Percentiles rank a stretch among this genome's conserved stretches.
These are phyloP conservation scores for Fusarium kyushuense DNA, from an alignment of 2,329 filamentous ascomycete species.

Conservation along the genomic window DNA sequence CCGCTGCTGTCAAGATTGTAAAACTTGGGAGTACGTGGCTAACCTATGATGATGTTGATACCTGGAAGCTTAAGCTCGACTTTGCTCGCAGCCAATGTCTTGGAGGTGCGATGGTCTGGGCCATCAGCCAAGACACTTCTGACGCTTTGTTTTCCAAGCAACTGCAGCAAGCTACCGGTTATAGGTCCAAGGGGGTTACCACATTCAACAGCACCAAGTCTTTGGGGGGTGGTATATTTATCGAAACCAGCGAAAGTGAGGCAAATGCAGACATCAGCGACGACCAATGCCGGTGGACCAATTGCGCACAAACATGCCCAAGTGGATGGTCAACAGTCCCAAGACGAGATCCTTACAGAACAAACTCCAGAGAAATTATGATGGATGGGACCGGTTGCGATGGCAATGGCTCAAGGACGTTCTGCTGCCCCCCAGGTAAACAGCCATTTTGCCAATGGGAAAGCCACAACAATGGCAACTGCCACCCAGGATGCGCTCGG, in stretches of 20 bases:
- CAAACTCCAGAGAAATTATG: too few species aligned
- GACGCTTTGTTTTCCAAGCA: constrained; percentile 15
- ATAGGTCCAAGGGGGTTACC: neutral
- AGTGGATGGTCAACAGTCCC: too few species aligned
- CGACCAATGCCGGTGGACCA: constrained; percentile 16
- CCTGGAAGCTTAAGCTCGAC: constrained; percentile 14
- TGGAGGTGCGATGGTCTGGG: constrained; percentile 25
- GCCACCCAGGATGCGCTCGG: constrained; percentile 5
- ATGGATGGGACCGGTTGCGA: too few species aligned
- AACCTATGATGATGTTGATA: constrained; percentile 17
- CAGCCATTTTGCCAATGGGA: too few species aligned
- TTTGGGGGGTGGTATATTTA: neutral
- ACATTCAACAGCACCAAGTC: neutral
- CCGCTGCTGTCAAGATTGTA: constrained; percentile 5
- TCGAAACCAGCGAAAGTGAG: neutral
- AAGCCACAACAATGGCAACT: constrained; percentile 17
- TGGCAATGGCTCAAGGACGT: too few species aligned
- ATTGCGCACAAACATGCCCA: too few species aligned
- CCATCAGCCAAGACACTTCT: constrained; percentile 17
- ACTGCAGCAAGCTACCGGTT: neutral
- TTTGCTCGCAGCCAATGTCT: constrained; percentile 20
- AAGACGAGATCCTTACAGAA: too few species aligned
- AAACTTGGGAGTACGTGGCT: neutral
- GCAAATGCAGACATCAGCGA: neutral
- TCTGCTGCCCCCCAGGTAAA: too few species aligned